These are phyloP conservation scores for Arthroderma sp. DNA, from an alignment of 2,329 filamentous ascomycete genomes.

Conservation along the genomic window DNA sequence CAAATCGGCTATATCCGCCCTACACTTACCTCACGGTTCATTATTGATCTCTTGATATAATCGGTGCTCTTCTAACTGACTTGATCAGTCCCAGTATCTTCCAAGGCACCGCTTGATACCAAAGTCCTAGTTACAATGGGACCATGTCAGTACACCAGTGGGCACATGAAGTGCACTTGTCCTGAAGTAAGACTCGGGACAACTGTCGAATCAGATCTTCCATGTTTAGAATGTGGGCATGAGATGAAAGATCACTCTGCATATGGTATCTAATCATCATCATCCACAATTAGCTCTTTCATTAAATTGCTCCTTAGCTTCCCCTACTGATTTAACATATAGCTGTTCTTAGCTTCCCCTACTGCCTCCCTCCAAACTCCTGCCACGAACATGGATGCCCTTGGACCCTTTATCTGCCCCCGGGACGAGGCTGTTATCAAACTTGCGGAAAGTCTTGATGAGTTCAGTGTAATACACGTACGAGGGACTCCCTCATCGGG, in stretches of 20 bases:
- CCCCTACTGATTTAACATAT: too few species aligned
- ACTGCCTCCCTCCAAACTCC: background rate
- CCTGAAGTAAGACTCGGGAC: background rate
- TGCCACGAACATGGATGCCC: background rate
- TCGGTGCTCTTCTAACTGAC: too few species aligned
- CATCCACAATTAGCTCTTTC: background rate
- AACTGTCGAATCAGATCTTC: background rate
- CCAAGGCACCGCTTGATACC: too few species aligned
- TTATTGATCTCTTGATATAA: too few species aligned
- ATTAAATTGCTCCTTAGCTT: too few species aligned
- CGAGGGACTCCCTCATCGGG: slow-evolving; percentile 3
- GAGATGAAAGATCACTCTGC: background rate
- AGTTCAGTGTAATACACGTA: slow-evolving; percentile 1
- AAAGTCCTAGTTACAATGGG: background rate
- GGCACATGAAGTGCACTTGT: background rate
- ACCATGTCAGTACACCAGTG: background rate
- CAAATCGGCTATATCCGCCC: too few species aligned
- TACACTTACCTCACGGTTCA: too few species aligned
- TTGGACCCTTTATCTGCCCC: background rate
- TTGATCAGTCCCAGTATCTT: too few species aligned
- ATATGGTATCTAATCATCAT: background rate
- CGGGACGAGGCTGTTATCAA: background rate
- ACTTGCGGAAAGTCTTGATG: background rate
- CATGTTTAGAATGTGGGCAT: background rate
- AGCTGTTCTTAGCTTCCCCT: background rate